These are phyloP conservation scores for Pleodorina starrii DNA, from an alignment of 139 green algal genomes.

Conservation along the genomic window DNA sequence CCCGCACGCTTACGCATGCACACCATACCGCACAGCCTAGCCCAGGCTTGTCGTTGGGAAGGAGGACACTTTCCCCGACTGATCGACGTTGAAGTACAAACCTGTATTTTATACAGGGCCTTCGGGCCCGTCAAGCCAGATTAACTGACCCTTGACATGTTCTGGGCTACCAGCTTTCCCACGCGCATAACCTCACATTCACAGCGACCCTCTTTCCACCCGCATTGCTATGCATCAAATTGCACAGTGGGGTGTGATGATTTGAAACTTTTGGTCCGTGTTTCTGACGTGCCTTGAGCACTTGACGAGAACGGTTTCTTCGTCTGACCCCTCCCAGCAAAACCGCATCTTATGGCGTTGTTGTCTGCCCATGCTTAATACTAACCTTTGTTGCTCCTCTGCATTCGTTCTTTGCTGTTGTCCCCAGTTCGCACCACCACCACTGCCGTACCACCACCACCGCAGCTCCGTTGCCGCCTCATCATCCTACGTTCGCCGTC, in stretches of 20 bases:
- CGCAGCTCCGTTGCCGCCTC: no score
- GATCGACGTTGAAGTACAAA: conserved; percentile 67
- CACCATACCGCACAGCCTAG: neutral
- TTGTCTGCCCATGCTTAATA: no score
- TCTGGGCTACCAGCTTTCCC: neutral
- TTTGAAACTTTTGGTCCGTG: conserved; percentile 82
- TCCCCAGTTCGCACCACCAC: no score
- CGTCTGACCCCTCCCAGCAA: conserved; percentile 26
- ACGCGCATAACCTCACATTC: no score
- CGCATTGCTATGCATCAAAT: no score
- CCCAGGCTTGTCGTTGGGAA: conserved; percentile 42
- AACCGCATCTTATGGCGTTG: neutral
- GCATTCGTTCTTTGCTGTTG: no score
- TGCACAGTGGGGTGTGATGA: conserved; percentile 61
- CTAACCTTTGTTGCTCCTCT: no score
- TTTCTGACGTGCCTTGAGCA: conserved; percentile 78
- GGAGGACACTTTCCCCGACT: conserved; percentile 70
- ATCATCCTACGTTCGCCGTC: no score
- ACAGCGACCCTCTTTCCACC: no score
- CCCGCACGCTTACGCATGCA: neutral
- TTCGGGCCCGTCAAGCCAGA: conserved; percentile 68
- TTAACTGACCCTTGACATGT: conserved; percentile 61
- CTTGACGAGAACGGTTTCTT: conserved; percentile 70
- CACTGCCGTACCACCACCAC: no score
- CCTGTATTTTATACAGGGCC: conserved; percentile 51